Conservation (phyloP, 2,329 filamentous ascomycete species). For the Penicillium digitatum region DNA sequence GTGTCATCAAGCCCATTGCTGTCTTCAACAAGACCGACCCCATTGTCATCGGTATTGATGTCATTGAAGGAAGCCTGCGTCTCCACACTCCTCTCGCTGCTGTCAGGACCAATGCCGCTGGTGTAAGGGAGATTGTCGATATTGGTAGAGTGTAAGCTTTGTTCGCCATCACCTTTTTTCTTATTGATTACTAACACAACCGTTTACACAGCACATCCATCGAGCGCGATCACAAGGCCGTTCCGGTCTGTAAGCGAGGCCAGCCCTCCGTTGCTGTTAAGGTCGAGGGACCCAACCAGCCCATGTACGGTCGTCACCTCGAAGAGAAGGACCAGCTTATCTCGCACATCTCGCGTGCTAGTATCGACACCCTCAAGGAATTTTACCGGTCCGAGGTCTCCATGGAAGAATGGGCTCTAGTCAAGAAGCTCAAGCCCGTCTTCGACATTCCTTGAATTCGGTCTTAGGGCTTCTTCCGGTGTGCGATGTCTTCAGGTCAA, state of each 20-base stretch:
- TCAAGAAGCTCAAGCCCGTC: slow-evolving; percentile 90
- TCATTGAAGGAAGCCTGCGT: slow-evolving; percentile 80
- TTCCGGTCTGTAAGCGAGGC: slow-evolving; percentile 87
- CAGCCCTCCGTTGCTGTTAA: slow-evolving; percentile 97
- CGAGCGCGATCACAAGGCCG: slow-evolving; percentile 95
- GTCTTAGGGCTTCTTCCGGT: neutral
- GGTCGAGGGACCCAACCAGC: slow-evolving; percentile 91
- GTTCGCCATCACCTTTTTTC: neutral
- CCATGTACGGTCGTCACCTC: slow-evolving; percentile 87
- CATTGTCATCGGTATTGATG: slow-evolving; percentile 93
- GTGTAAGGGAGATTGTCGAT: slow-evolving; percentile 75
- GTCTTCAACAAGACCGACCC: slow-evolving; percentile 98
- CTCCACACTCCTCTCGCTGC: slow-evolving; percentile 87
- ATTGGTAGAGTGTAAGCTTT: slow-evolving; percentile 85
- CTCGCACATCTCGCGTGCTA: slow-evolving; percentile 77
- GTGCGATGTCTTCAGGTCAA: neutral
- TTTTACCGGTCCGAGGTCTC: slow-evolving; percentile 84
- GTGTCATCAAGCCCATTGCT: slow-evolving; percentile 80
- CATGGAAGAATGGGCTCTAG: slow-evolving; percentile 90
- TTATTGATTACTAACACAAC: slow-evolving; percentile 14
- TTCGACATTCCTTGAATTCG: slow-evolving; percentile 73
- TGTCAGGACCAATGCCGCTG: slow-evolving; percentile 74
- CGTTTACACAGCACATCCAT: slow-evolving; percentile 69
- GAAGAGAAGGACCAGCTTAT: slow-evolving; percentile 89
- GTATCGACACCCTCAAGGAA: slow-evolving; percentile 93